Conservation (phyloP, 2,329 filamentous ascomycete species). For the Metarhizium robertsii region DNA sequence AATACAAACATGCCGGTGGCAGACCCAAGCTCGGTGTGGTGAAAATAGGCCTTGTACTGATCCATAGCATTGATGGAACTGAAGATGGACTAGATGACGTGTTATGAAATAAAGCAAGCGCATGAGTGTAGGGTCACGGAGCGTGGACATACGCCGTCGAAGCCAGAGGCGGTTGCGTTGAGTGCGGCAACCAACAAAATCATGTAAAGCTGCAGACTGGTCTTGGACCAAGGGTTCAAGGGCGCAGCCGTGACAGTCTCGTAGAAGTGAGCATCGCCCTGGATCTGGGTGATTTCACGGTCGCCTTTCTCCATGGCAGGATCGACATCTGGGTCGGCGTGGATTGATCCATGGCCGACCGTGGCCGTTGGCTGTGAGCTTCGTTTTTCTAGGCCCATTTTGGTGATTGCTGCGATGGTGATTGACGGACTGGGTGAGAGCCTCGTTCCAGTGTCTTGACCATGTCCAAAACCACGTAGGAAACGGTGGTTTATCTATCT, state of each 20-base stretch:
- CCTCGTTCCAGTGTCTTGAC: neutral
- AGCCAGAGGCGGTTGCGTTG: conserved; percentile 28
- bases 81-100: conserved; percentile 16
- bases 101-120: neutral
- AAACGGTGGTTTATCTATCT: neutral
- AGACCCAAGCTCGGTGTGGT: conserved; percentile 17
- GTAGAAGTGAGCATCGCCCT: conserved; percentile 18
- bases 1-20: conserved; percentile 19
- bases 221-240: conserved; percentile 22
- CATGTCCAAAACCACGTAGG: neutral
- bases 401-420: neutral
- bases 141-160: conserved; percentile 24
- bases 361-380: neutral
- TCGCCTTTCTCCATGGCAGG: conserved; percentile 10
- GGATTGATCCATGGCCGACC: conserved; percentile 7
- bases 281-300: conserved; percentile 16
- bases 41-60: conserved; percentile 18
- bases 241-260: conserved; percentile 19
- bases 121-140: neutral
- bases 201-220: conserved; percentile 25
- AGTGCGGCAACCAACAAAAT: conserved; percentile 26
- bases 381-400: neutral
- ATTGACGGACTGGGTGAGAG: neutral
- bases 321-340: conserved; percentile 8
- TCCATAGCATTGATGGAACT: conserved; percentile 23